These are phyloP conservation scores for Colletotrichum camelliae DNA, from an alignment of 2,329 filamentous ascomycete species.

Conservation along the genomic window DNA sequence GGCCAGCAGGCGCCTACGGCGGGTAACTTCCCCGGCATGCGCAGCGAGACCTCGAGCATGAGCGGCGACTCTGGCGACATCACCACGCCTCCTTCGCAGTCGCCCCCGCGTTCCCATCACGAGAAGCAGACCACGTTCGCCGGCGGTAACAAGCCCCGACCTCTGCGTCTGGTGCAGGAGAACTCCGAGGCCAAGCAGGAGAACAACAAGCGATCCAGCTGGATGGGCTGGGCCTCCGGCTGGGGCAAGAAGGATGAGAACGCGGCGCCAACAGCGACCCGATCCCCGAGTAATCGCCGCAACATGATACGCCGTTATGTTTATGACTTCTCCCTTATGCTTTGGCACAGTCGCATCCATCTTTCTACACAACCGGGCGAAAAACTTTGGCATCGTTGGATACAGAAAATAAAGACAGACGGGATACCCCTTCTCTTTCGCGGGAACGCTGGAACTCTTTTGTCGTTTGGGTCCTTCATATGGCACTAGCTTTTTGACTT, in stretches of 20 bases:
- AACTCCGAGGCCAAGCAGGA: constrained; percentile 57
- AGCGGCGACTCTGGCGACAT: constrained; percentile 69
- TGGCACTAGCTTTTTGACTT: neutral
- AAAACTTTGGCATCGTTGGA: constrained; percentile 6
- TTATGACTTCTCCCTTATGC: constrained; percentile 13
- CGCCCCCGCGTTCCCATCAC: constrained; percentile 55
- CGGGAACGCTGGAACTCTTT: neutral
- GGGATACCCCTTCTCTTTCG: neutral
- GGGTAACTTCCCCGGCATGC: constrained; percentile 77
- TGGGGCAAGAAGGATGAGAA: constrained; percentile 58
- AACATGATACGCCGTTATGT: constrained; percentile 15
- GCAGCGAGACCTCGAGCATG: constrained; percentile 67
- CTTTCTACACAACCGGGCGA: neutral
- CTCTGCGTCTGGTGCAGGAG: constrained; percentile 87
- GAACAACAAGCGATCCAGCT: constrained; percentile 65
- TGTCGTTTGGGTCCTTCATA: neutral
- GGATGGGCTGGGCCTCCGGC: constrained; percentile 64
- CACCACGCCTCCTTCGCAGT: constrained; percentile 54
- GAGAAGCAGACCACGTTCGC: constrained; percentile 65
- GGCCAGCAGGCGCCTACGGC: constrained; percentile 49
- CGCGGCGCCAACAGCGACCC: constrained; percentile 16
- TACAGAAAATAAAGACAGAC: constrained; percentile 4
- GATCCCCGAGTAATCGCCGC: constrained; percentile 21
- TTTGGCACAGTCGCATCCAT: constrained; percentile 4
- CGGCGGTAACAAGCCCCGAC: constrained; percentile 78